Evolutionary conservation across 345 rosid species (phyloP).

Genomic region (Anastatica hierochuntica): DNA sequence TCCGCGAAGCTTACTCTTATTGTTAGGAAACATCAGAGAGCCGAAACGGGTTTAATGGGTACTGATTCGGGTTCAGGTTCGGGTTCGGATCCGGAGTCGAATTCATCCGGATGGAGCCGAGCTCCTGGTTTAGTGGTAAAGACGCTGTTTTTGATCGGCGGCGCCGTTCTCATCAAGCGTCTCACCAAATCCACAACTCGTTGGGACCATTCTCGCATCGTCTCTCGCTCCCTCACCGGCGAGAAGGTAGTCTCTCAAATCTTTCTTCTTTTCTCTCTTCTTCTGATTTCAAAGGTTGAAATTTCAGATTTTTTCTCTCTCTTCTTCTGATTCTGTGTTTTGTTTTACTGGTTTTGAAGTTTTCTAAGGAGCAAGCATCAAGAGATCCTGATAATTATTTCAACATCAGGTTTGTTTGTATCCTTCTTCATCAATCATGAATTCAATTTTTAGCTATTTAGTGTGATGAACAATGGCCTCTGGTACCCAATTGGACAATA

Average conservation of each 20-base stretch:
- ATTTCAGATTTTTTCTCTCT: too few species aligned
- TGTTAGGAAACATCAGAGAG: too few species aligned
- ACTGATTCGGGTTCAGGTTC: conserved; percentile 31
- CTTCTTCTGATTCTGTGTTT: neutral
- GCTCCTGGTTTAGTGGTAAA: conserved; percentile 61
- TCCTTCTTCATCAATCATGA: too few species aligned
- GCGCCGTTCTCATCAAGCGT: conserved; percentile 67
- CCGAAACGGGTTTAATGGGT: too few species aligned
- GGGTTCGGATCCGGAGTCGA: conserved; percentile 47
- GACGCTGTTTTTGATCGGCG: conserved; percentile 66
- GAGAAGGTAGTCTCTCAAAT: conserved; percentile 38
- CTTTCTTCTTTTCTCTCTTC: neutral
- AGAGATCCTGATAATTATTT: conserved; percentile 84
- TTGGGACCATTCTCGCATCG: conserved; percentile 77
- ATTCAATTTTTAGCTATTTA: neutral
- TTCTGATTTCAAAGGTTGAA: too few species aligned
- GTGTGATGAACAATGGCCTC: too few species aligned
- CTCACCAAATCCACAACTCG: conserved; percentile 89
- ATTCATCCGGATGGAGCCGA: conserved; percentile 62
- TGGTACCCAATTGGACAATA: too few species aligned
- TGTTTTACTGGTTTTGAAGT: conserved; percentile 30
- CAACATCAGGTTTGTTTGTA: conserved; percentile 57
- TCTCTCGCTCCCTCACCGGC: conserved; percentile 67
- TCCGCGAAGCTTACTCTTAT: too few species aligned
- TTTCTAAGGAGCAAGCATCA: conserved; percentile 78